Conservation (phyloP, 306 rosid genomes). For the Corylus heterophylla region DNA sequence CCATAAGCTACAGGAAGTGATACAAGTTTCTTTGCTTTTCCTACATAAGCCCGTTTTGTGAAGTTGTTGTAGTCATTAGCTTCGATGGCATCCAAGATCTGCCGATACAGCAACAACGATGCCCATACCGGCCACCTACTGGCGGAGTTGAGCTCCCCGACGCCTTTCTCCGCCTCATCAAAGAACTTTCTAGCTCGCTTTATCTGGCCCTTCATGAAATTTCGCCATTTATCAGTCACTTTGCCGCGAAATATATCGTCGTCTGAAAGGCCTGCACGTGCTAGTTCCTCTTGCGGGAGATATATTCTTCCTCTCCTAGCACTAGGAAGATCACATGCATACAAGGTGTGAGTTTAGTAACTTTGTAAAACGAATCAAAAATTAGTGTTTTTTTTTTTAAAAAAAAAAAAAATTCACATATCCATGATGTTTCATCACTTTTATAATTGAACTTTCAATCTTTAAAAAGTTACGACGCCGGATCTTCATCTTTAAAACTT, state of each 20-base stretch:
- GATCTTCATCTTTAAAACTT: too few species aligned
- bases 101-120: constrained; percentile 73
- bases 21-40: constrained; percentile 65
- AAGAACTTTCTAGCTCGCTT: constrained; percentile 86
- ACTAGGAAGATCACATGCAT: constrained; percentile 34
- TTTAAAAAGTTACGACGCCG: too few species aligned
- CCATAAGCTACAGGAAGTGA: constrained; percentile 81
- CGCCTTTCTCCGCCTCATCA: constrained; percentile 92
- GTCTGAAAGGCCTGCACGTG: constrained; percentile 78
- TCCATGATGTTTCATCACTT: too few species aligned
- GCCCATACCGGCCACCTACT: constrained; percentile 98
- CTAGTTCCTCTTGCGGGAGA: constrained; percentile 92
- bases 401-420: too few species aligned
- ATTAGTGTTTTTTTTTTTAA: too few species aligned
- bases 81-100: constrained; percentile 87
- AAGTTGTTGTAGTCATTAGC: constrained; percentile 93
- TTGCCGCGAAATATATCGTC: constrained; percentile 68
- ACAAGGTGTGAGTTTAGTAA: too few species aligned
- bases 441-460: too few species aligned
- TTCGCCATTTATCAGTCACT: constrained; percentile 86
- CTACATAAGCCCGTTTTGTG: constrained; percentile 83
- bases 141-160: constrained; percentile 68
- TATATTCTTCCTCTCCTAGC: constrained; percentile 95
- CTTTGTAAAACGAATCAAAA: too few species aligned
- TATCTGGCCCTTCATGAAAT: constrained; percentile 88